phyloP scores from a whole-genome alignment of 805 yeast genomes.

The Sugiyamaella chiloensis region DNA sequence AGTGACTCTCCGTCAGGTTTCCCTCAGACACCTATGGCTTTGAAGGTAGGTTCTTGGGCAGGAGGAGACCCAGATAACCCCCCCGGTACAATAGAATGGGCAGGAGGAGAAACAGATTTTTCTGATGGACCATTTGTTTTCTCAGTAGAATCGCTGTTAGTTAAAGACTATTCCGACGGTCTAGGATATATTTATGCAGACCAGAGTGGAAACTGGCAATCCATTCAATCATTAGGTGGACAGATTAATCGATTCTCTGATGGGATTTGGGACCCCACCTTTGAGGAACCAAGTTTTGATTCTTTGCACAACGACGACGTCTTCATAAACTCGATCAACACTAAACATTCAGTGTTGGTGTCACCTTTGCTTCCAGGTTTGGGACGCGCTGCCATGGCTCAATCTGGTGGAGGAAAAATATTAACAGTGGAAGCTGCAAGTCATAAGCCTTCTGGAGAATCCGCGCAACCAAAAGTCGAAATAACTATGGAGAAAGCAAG shows the following conservation, averaged over 20 bases:
- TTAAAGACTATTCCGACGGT: conserved; percentile 54
- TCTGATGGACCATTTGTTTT: conserved; percentile 48
- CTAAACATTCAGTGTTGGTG: too few relatives aligned
- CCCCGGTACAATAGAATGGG: conserved; percentile 68
- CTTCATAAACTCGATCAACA: too few relatives aligned
- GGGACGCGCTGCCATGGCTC: too few relatives aligned
- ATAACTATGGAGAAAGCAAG: too few relatives aligned
- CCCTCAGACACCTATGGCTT: conserved; percentile 84
- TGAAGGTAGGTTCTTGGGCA: conserved; percentile 57
- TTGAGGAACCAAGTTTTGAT: neutral
- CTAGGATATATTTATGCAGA: conserved; percentile 41
- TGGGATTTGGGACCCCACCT: neutral
- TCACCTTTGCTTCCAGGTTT: too few relatives aligned
- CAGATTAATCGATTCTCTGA: conserved; percentile 48
- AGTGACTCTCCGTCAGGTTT: conserved; percentile 62
- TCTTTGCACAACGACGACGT: conserved; percentile 1
- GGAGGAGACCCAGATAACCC: conserved; percentile 49
- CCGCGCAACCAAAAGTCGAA: too few relatives aligned
- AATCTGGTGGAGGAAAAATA: too few relatives aligned
- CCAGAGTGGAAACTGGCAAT: conserved; percentile 38
- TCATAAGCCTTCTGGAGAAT: too few relatives aligned
- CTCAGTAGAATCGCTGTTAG: conserved; percentile 55
- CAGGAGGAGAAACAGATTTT: conserved; percentile 61
- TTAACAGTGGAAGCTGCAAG: too few relatives aligned
- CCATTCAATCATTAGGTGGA: conserved; percentile 42